These are phyloP conservation scores for Rhynchosporium agropyri DNA, from an alignment of 2,329 filamentous ascomycete genomes.

Conservation along the genomic window DNA sequence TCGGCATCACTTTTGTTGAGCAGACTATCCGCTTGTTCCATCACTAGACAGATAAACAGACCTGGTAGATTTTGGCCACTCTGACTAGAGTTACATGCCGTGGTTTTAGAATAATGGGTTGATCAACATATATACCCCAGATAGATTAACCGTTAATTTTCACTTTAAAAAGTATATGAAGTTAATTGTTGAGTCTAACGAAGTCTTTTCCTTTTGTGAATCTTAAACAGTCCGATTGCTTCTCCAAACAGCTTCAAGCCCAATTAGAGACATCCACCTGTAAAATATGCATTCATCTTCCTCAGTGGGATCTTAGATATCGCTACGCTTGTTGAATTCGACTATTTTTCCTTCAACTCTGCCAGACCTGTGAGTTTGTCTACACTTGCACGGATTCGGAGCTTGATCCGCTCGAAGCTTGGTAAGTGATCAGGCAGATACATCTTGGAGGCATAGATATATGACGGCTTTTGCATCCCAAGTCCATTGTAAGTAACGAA, in stretches of 20 bases:
- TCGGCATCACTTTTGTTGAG: slow-evolving; percentile 93
- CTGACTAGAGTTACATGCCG: slow-evolving; percentile 14
- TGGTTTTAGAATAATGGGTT: slow-evolving; percentile 27
- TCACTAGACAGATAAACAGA: slow-evolving; percentile 60
- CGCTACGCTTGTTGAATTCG: slow-evolving; percentile 36
- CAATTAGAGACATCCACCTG: background rate
- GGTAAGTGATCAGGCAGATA: slow-evolving; percentile 23
- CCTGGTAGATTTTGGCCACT: background rate
- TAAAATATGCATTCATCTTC: background rate
- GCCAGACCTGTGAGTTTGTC: slow-evolving; percentile 29
- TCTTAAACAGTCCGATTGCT: slow-evolving; percentile 32
- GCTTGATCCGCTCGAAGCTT: no score
- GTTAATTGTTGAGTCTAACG: background rate
- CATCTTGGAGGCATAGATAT: slow-evolving; percentile 31
- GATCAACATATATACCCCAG: slow-evolving; percentile 35
- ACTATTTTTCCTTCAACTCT: slow-evolving; percentile 35
- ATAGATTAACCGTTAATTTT: slow-evolving; percentile 25
- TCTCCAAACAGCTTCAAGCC: background rate
- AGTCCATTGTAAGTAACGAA: slow-evolving; percentile 37
- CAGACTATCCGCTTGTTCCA: slow-evolving; percentile 94
- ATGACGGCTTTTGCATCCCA: slow-evolving; percentile 36
- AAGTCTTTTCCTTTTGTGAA: background rate
- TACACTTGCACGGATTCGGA: slow-evolving; percentile 32
- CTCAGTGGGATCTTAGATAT: slow-evolving; percentile 31
- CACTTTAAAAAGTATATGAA: background rate